Evolutionary conservation across 345 rosid species (phyloP).

Genomic region (Lumnitzera littorea): DNA sequence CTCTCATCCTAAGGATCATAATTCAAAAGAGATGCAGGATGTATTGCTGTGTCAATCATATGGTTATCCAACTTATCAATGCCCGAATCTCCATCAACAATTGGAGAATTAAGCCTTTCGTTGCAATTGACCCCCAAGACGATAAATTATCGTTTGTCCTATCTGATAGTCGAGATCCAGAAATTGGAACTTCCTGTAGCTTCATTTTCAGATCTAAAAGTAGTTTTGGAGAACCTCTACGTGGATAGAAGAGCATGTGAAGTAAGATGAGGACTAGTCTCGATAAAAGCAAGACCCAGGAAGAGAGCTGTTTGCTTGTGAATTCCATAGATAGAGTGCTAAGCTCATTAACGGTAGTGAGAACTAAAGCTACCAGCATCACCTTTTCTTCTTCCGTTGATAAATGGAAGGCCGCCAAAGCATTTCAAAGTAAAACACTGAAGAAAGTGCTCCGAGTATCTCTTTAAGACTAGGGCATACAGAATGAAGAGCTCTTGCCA

Average conservation of each 20-base stretch:
- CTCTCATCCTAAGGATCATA: constrained; percentile 41
- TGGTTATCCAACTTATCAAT: constrained; percentile 47
- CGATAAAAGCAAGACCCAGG: constrained; percentile 83
- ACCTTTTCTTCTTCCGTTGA: constrained; percentile 69
- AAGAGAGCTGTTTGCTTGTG: constrained; percentile 45
- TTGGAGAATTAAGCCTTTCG: constrained; percentile 42
- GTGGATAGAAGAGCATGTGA: constrained; percentile 69
- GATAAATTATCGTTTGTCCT: constrained; percentile 43
- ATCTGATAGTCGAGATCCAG: constrained; percentile 30
- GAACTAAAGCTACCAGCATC: constrained; percentile 40
- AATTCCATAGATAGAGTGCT: constrained; percentile 33
- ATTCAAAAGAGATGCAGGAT: constrained; percentile 46
- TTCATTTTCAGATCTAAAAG: constrained; percentile 62
- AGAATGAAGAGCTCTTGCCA: constrained; percentile 37
- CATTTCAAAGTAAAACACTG: constrained; percentile 81
- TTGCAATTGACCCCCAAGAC: constrained; percentile 60
- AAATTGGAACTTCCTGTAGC: constrained; percentile 59
- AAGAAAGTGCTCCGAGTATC: constrained; percentile 65
- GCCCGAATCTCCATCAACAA: constrained; percentile 51
- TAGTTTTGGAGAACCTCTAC: constrained; percentile 61
- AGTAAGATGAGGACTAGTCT: constrained; percentile 77
- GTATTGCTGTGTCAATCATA: constrained; percentile 53
- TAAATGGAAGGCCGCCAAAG: constrained; percentile 88
- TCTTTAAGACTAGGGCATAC: constrained; percentile 52
- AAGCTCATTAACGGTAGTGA: constrained; percentile 39